Evolutionary conservation across 305 asterid species (phyloP).

Genomic region (Fraxinus paxiana): DNA sequence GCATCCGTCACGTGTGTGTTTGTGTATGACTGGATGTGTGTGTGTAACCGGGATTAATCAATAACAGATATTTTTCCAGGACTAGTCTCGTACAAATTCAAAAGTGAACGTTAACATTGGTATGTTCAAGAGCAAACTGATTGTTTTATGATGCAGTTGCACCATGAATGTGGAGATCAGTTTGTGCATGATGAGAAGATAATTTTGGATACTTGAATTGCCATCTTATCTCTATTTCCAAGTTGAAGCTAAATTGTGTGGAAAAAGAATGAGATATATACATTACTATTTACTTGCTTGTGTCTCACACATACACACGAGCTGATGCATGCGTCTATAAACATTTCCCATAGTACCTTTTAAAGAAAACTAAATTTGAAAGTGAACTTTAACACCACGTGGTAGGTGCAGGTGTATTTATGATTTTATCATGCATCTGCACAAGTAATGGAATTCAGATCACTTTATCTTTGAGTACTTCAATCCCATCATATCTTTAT

Average conservation of each 20-base stretch:
- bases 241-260: not conserved
- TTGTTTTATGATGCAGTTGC: not conserved
- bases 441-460: not conserved
- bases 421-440: not conserved
- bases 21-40: not conserved
- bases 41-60: not conserved
- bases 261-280: not conserved
- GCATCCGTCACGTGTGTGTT: not conserved
- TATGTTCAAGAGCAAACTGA: not conserved
- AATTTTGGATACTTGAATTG: not conserved
- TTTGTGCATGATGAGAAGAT: not conserved
- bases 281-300: not conserved
- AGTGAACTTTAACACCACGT: not conserved
- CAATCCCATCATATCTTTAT: not conserved
- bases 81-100: not conserved
- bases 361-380: not conserved
- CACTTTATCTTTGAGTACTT: not conserved
- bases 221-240: not conserved
- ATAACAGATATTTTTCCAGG: not conserved
- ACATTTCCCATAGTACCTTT: not conserved
- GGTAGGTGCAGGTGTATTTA: not conserved
- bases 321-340: not conserved
- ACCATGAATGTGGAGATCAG: not conserved
- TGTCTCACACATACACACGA: not conserved
- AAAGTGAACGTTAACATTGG: not conserved